Percentiles rank a stretch among this genome's conserved stretches.
phyloP scores from a whole-genome alignment of 768 basidiomycete genomes.

The Mrakia frigida region DNA sequence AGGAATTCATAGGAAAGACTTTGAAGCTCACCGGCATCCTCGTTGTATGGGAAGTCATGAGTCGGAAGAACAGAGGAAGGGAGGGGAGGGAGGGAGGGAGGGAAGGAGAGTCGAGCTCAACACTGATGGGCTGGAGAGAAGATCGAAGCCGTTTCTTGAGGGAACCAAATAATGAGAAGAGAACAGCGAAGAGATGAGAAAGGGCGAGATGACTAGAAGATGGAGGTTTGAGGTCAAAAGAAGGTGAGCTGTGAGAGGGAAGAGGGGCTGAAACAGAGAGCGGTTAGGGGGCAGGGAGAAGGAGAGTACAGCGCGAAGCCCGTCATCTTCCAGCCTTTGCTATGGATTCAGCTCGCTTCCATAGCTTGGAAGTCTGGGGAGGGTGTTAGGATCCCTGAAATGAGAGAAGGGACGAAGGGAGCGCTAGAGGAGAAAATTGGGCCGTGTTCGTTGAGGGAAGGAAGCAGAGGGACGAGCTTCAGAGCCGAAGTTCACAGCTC shows the following conservation, averaged over 20 bases:
- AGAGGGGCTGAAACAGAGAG: background rate
- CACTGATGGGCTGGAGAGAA: background rate
- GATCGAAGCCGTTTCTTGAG: background rate
- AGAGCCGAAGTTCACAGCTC: no score
- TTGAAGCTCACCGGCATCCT: slow-evolving; percentile 39
- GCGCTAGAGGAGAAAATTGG: no score
- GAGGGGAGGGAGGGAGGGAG: background rate
- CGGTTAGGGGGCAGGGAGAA: no score
- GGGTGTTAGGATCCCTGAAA: no score
- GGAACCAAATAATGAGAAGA: no score
- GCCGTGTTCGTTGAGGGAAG: no score
- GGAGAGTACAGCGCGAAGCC: no score
- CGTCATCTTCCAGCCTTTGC: no score
- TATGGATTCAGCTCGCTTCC: no score
- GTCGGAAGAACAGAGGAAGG: slow-evolving; percentile 19
- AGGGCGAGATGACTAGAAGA: background rate
- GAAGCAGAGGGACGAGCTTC: no score
- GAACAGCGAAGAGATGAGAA: background rate
- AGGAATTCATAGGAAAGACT: slow-evolving; percentile 32
- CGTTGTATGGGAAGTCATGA: slow-evolving; percentile 37
- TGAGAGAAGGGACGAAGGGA: no score
- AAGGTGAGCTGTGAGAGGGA: background rate
- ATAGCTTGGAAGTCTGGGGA: no score
- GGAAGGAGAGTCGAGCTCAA: background rate
- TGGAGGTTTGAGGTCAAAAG: background rate